Conservation (phyloP, 2,329 filamentous ascomycete species). For the Diaporthe destruens region DNA sequence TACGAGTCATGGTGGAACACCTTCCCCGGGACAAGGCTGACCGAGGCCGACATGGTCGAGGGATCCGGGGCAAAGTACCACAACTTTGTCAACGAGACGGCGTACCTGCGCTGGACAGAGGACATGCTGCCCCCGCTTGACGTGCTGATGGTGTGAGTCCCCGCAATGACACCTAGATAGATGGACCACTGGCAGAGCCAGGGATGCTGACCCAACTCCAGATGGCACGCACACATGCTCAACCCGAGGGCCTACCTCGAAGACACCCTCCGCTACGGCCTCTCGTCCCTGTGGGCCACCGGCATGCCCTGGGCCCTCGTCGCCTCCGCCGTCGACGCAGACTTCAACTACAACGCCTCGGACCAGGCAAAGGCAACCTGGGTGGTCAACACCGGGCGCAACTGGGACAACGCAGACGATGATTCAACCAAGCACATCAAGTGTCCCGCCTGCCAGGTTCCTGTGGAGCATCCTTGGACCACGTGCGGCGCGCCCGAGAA, state of each 20-base stretch:
- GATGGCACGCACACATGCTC: slow-evolving; percentile 78
- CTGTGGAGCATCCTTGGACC: slow-evolving; percentile 70
- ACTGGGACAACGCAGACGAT: slow-evolving; percentile 73
- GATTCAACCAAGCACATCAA: slow-evolving; percentile 58
- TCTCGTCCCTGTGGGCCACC: slow-evolving; percentile 68
- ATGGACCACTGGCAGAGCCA: no score
- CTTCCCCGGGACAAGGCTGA: slow-evolving; percentile 50
- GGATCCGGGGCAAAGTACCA: slow-evolving; percentile 46
- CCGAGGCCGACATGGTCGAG: slow-evolving; percentile 52
- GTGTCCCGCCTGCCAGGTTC: slow-evolving; percentile 67
- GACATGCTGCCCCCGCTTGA: slow-evolving; percentile 68
- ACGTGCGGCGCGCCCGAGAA: slow-evolving; percentile 57
- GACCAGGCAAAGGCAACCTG: slow-evolving; percentile 61
- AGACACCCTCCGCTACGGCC: slow-evolving; percentile 73
- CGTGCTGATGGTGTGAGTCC: slow-evolving; percentile 55
- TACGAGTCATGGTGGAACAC: slow-evolving; percentile 76
- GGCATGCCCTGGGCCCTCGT: slow-evolving; percentile 76
- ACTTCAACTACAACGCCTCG: slow-evolving; percentile 68
- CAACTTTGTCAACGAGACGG: slow-evolving; percentile 50
- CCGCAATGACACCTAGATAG: no score
- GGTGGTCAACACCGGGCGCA: slow-evolving; percentile 58
- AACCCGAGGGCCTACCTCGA: slow-evolving; percentile 82
- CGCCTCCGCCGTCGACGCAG: slow-evolving; percentile 68
- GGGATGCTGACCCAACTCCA: slow-evolving; percentile 16
- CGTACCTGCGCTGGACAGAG: slow-evolving; percentile 52